Evolutionary conservation across 257 asterid genomes (phyloP).

Genomic region (Euphrasia confusa): DNA sequence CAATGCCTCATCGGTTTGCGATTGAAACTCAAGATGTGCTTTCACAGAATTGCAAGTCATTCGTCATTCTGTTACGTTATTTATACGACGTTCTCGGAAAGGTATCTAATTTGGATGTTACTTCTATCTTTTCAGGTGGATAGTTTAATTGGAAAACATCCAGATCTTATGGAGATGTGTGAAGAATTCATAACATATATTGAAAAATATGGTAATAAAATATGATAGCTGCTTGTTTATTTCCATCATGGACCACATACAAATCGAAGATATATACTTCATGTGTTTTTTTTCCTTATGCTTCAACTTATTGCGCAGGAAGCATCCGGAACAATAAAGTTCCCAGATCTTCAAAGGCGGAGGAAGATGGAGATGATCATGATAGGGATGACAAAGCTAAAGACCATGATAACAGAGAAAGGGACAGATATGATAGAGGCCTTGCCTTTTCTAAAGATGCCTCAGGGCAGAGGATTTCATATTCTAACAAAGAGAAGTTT

Average conservation of each 20-base stretch:
- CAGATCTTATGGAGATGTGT: conserved; percentile 57
- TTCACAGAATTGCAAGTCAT: conserved; percentile 21
- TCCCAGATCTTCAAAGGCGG: conserved; percentile 39
- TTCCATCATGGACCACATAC: conserved; percentile 11
- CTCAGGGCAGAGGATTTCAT: conserved; percentile 50
- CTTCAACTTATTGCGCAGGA: conserved; percentile 35
- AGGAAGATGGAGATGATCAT: conserved; percentile 35
- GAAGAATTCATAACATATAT: conserved; percentile 43
- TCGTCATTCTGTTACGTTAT: conserved; percentile 22
- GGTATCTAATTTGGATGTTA: conserved; percentile 26
- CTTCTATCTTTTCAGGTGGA: conserved; percentile 41
- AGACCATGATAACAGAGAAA: conserved; percentile 51
- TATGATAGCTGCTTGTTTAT: conserved; percentile 22
- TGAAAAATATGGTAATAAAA: conserved; percentile 48
- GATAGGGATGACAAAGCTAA: conserved; percentile 46
- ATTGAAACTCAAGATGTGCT: conserved; percentile 22
- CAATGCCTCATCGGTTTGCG: conserved; percentile 8
- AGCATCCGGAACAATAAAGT: conserved; percentile 46
- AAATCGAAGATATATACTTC: conserved; percentile 18
- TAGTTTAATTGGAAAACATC: conserved; percentile 48
- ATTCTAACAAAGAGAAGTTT: conserved; percentile 67
- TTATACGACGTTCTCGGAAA: conserved; percentile 19
- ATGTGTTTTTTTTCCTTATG: conserved; percentile 23
- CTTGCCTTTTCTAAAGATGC: conserved; percentile 44
- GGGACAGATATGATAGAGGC: conserved; percentile 56